These are phyloP conservation scores for Gossypium aridum DNA, from an alignment of 441 rosid genomes.

Conservation along the genomic window DNA sequence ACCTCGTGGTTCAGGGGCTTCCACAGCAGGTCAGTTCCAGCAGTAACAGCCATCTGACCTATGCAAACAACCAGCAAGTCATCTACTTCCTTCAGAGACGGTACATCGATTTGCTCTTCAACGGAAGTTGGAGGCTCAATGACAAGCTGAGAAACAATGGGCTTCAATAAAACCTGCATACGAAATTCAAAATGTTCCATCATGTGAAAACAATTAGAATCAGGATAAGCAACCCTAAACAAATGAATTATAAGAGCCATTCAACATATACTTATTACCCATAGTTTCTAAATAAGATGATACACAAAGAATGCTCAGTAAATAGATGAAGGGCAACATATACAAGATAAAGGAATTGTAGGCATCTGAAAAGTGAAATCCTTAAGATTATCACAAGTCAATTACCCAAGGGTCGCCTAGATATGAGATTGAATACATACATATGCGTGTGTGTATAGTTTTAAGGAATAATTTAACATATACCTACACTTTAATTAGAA, in stretches of 20 bases:
- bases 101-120: conserved; percentile 48
- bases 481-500: neutral
- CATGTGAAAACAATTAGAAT: neutral
- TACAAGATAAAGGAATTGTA: neutral
- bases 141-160: conserved; percentile 72
- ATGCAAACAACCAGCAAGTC: conserved; percentile 65
- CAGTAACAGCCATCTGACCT: conserved; percentile 94
- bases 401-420: neutral
- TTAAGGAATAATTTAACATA: neutral
- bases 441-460: too few relatives aligned
- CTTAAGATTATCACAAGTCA: neutral
- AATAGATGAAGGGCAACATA: neutral
- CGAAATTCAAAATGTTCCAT: neutral
- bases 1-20: conserved; percentile 96
- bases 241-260: neutral
- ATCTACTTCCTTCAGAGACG: conserved; percentile 70
- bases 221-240: neutral
- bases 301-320: neutral
- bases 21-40: conserved; percentile 92
- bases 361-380: neutral
- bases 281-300: neutral
- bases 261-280: neutral
- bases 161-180: conserved; percentile 78
- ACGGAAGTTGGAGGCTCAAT: conserved; percentile 57
- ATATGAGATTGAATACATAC: neutral